Conservation (phyloP, 2,329 filamentous ascomycete genomes). For the Venturia oleaginea region DNA sequence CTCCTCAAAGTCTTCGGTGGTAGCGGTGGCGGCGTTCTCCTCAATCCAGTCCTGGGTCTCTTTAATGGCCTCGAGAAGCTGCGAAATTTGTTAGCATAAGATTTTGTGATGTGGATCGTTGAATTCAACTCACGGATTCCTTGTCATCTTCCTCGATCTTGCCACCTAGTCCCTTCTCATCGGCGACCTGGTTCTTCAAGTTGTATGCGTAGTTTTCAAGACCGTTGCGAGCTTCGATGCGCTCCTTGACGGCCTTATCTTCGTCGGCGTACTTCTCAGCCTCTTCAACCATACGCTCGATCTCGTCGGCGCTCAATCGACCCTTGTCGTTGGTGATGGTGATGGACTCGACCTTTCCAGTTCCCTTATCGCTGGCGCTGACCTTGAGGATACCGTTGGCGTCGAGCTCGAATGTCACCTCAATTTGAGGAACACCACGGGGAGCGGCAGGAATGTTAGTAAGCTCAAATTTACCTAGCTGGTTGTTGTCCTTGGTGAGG, state of each 20-base stretch:
- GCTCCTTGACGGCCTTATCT: conserved; percentile 95
- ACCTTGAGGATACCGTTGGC: conserved; percentile 98
- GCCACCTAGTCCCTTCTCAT: conserved; percentile 91
- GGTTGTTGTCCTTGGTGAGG: conserved; percentile 95
- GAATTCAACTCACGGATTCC: conserved; percentile 61
- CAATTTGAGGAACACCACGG: conserved; percentile 94
- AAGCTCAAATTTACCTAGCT: conserved; percentile 96
- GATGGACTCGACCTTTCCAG: conserved; percentile 93
- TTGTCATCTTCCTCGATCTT: conserved; percentile 99
- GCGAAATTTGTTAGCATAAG: conserved; percentile 27
- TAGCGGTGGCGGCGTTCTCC: conserved; percentile 79
- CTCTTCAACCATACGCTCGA: conserved; percentile 97
- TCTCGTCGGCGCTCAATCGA: conserved; percentile 90
- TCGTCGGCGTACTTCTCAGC: conserved; percentile 98
- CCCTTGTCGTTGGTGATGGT: conserved; percentile 99
- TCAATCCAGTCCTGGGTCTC: conserved; percentile 95
- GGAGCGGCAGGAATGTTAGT: conserved; percentile 91
- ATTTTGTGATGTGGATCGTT: background rate
- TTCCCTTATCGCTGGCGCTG: conserved; percentile 92
- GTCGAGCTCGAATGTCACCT: conserved; percentile 95
- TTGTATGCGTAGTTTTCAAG: conserved; percentile 99
- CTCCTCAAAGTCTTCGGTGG: conserved; percentile 94
- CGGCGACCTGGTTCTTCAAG: conserved; percentile 98
- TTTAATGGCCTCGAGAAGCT: conserved; percentile 92
- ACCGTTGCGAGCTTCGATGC: conserved; percentile 91